Evolutionary conservation across 495 filamentous ascomycete species (phyloP).

Genomic region (Podospora pseudocomata): DNA sequence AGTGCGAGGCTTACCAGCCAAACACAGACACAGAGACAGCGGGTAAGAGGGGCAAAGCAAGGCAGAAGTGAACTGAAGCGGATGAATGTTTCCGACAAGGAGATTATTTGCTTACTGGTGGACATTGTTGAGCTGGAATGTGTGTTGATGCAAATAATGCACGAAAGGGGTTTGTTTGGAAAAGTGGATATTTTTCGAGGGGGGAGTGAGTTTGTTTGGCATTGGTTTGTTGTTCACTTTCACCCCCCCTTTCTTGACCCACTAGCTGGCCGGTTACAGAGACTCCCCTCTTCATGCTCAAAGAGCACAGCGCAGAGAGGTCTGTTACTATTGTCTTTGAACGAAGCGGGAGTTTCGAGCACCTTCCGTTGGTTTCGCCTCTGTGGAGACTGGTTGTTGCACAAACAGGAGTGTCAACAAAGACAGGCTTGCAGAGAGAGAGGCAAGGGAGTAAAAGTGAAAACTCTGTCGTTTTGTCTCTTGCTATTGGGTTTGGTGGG

Average conservation of each 20-base stretch:
- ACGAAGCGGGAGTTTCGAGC: not conserved
- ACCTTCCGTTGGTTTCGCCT: not conserved
- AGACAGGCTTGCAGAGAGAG: not conserved
- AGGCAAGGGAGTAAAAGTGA: not conserved
- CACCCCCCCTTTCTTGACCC: not conserved
- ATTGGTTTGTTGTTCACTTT: not conserved
- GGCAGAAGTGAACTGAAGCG: not conserved
- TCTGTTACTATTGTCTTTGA: not conserved
- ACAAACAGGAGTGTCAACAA: not conserved
- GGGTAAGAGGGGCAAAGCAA: not conserved
- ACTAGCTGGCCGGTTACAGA: not conserved
- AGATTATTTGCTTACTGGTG: not conserved
- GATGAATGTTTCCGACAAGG: not conserved
- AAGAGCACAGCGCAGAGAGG: not conserved
- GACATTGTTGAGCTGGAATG: slow-evolving; percentile 2
- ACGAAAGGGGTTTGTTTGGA: not conserved
- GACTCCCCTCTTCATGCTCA: not conserved
- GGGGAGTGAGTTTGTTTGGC: not conserved
- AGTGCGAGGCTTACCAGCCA: not conserved
- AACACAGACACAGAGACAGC: not conserved
- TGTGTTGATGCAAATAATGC: not conserved
- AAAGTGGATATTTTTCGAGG: not conserved
- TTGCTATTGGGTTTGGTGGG: not conserved
- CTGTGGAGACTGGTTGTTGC: not conserved
- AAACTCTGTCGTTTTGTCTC: not conserved